Percentiles rank a stretch among this genome's conserved stretches.
phyloP scores from a whole-genome alignment of 1,284 basidiomycete species.

The Gymnopus androsaceus region DNA sequence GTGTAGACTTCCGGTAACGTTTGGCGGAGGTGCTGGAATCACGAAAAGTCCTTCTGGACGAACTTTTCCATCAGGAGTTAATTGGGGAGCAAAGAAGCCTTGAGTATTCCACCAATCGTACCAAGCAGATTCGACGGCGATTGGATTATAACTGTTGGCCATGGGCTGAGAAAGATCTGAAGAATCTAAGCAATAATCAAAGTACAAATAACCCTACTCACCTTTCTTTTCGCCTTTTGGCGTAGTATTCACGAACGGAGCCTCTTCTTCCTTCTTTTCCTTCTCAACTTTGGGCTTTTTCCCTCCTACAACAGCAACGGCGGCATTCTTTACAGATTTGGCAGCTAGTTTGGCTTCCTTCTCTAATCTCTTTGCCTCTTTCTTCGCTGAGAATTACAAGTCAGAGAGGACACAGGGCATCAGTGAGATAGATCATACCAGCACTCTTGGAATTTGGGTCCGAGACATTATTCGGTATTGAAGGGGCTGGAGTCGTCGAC shows the following conservation, averaged over 20 bases:
- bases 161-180: slow-evolving; percentile 87
- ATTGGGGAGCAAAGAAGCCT: slow-evolving; percentile 88
- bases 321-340: slow-evolving; percentile 63
- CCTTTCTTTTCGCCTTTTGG: slow-evolving; percentile 92
- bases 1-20: slow-evolving; percentile 95
- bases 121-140: slow-evolving; percentile 94
- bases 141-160: slow-evolving; percentile 91
- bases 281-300: slow-evolving; percentile 81
- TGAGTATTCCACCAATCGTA: slow-evolving; percentile 97
- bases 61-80: slow-evolving; percentile 56
- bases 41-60: slow-evolving; percentile 78
- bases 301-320: slow-evolving; percentile 35
- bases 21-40: slow-evolving; percentile 94
- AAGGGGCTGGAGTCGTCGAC: slow-evolving; percentile 10
- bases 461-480: slow-evolving; percentile 16
- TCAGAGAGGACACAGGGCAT: background rate
- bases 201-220: slow-evolving; percentile 28
- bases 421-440: slow-evolving; percentile 20
- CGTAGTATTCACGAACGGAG: slow-evolving; percentile 82
- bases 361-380: slow-evolving; percentile 69
- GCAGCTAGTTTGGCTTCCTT: slow-evolving; percentile 82
- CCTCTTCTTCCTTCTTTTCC: slow-evolving; percentile 70
- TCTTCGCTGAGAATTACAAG: slow-evolving; percentile 53
- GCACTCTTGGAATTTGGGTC: slow-evolving; percentile 37
- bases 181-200: slow-evolving; percentile 1